Evolutionary conservation across 805 yeast genomes (phyloP), one percentile per base, ranked within the genome.

Genomic region (Myxozyma geophila): DNA sequence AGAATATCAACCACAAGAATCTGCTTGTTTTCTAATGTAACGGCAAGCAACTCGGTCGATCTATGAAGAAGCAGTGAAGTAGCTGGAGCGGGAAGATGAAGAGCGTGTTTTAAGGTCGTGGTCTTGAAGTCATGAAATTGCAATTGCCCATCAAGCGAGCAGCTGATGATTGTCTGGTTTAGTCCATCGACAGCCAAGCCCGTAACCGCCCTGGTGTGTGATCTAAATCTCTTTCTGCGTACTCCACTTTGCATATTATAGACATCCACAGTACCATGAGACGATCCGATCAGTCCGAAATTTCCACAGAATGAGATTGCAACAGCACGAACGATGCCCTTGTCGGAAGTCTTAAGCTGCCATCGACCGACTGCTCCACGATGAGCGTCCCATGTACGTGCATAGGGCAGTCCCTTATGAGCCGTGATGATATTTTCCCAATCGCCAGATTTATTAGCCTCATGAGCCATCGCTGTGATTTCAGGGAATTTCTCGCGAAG

Each of bases 341-440:
- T 86, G 76, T 95, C 98, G n/a, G 84, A 83, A 0, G 97, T 89
- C 2, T 79, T 74, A 43, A 96, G 78, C 43, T 79, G 80, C 80
- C 87, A 84, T 63, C 87, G 83, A 23, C 98, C 98, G 2, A 92
- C 85, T 72, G 92, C 86, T 67, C 89, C 92, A 64, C 82, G 83
- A 67, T 83, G 84, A 7, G 91, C 85, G 72, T 87, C 87, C 98
- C 99, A 95, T 1, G 97, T 90, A 70, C 96, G 84, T 0, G 97
- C 99, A 76, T 85, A 86, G 0, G 80, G 76, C 71, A 89, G 95
- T 63, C 87, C 90, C 71, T 87, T 87, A 76, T 95, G 98, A 0
- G 90, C 93, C 21, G 98, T 90, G 6, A 96, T 73, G 57, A 95
- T 81, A 71, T 92, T 92, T 72, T 91, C 98, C 99, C 99, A 95